These are phyloP conservation scores for Boletus tylopilopsis DNA, from an alignment of 768 basidiomycete genomes.

Conservation along the genomic window DNA sequence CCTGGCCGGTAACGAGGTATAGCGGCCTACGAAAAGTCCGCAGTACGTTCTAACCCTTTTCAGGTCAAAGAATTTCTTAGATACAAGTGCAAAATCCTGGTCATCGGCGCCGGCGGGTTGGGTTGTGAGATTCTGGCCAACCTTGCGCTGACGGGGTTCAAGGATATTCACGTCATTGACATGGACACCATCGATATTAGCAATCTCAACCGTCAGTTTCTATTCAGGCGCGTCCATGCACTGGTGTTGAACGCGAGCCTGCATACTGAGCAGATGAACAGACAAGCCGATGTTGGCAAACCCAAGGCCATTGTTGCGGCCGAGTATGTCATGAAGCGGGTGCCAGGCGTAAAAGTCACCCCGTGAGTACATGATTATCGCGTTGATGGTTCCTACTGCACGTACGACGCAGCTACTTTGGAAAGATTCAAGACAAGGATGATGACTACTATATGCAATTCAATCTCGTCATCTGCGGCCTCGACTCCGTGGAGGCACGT, in stretches of 20 bases:
- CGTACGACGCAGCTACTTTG: slow-evolving; percentile 66
- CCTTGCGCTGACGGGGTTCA: slow-evolving; percentile 93
- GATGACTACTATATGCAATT: slow-evolving; percentile 96
- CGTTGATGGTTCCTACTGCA: slow-evolving; percentile 3
- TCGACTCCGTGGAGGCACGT: slow-evolving; percentile 95
- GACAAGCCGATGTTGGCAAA: slow-evolving; percentile 87
- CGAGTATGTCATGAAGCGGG: slow-evolving; percentile 94
- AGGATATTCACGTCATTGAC: slow-evolving; percentile 98
- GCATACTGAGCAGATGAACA: slow-evolving; percentile 27
- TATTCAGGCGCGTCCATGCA: slow-evolving; percentile 70
- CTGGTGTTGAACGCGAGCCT: not conserved
- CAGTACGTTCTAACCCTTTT: not conserved
- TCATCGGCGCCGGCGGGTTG: slow-evolving; percentile 96
- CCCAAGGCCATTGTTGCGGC: slow-evolving; percentile 94
- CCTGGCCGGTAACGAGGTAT: slow-evolving; percentile 74
- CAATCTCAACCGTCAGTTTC: slow-evolving; percentile 96
- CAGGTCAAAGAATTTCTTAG: slow-evolving; percentile 89
- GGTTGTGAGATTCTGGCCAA: slow-evolving; percentile 98
- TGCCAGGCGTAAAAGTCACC: slow-evolving; percentile 94
- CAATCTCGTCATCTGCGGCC: slow-evolving; percentile 93
- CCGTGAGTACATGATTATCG: slow-evolving; percentile 58
- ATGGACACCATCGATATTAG: slow-evolving; percentile 99
- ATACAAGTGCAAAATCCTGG: slow-evolving; percentile 84
- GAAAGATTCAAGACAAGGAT: slow-evolving; percentile 97
- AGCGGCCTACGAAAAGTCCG: slow-evolving; percentile 13